Evolutionary conservation across 2,329 filamentous ascomycete genomes (phyloP).

Genomic region (Ophiostoma perfectum): DNA sequence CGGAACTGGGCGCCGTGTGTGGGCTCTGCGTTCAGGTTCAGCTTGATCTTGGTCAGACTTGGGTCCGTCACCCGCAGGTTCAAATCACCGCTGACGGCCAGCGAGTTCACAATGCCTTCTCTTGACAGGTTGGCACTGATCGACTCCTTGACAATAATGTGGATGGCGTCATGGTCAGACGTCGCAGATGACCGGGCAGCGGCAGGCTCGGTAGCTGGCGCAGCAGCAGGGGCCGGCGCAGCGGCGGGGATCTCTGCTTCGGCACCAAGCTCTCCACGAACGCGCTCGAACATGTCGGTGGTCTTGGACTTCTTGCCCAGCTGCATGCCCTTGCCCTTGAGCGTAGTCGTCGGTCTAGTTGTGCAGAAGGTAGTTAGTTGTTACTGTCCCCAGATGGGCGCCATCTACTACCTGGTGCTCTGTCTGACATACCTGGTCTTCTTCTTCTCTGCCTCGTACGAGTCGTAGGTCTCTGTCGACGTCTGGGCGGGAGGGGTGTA

Average conservation of each 20-base stretch:
- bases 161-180: slow-evolving; percentile 75
- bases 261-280: slow-evolving; percentile 83
- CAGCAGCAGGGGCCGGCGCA: slow-evolving; percentile 42
- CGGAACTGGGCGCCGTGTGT: slow-evolving; percentile 86
- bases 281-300: slow-evolving; percentile 93
- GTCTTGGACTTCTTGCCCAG: slow-evolving; percentile 98
- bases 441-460: slow-evolving; percentile 96
- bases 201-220: slow-evolving; percentile 14
- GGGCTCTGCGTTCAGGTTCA: slow-evolving; percentile 69
- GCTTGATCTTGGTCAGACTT: slow-evolving; percentile 84
- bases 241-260: slow-evolving; percentile 80
- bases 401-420: neutral
- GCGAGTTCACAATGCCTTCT: slow-evolving; percentile 79
- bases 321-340: slow-evolving; percentile 97
- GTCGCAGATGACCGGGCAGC: slow-evolving; percentile 55
- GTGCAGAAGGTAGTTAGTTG: neutral
- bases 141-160: slow-evolving; percentile 81
- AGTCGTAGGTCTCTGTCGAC: slow-evolving; percentile 78
- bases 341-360: slow-evolving; percentile 41
- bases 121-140: slow-evolving; percentile 84
- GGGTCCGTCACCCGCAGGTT: slow-evolving; percentile 86
- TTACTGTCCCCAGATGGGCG: neutral
- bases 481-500: slow-evolving; percentile 70
- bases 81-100: slow-evolving; percentile 87
- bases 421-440: slow-evolving; percentile 65